Percentiles rank a stretch among this genome's conserved stretches.
These are phyloP conservation scores for Debaryomyces sp. DNA, from an alignment of 1,139 yeast genomes.

Conservation along the genomic window DNA sequence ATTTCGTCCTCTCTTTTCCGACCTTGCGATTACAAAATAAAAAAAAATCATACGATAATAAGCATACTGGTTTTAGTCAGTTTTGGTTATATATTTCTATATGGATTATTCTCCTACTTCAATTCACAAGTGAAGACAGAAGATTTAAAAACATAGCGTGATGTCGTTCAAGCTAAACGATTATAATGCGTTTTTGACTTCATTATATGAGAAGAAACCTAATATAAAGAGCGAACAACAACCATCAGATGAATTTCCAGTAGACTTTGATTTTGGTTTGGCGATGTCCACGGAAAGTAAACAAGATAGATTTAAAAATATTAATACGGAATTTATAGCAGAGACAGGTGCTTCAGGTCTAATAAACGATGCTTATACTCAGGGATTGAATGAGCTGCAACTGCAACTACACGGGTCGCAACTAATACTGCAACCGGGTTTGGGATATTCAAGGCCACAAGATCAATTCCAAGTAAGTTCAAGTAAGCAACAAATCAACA, in stretches of 20 bases:
- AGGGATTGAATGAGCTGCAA: background rate
- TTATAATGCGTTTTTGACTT: constrained; percentile 33
- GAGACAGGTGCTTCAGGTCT: constrained; percentile 12
- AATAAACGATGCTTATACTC: background rate
- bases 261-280: constrained; percentile 37
- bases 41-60: constrained; percentile 11
- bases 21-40: constrained; percentile 4
- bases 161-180: constrained; percentile 38
- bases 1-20: background rate
- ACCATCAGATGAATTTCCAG: constrained; percentile 20
- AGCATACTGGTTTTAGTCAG: background rate
- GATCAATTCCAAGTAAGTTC: background rate
- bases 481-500: background rate
- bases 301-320: background rate
- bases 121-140: background rate
- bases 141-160: background rate
- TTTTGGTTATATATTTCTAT: background rate
- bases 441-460: background rate
- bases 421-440: background rate
- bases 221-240: background rate
- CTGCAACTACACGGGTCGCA: background rate
- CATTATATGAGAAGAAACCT: constrained; percentile 27
- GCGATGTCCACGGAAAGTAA: constrained; percentile 10
- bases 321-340: constrained; percentile 12
- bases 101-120: background rate